These are phyloP conservation scores for Fraxinus sp. DNA, from an alignment of 305 asterid genomes.

Conservation along the genomic window DNA sequence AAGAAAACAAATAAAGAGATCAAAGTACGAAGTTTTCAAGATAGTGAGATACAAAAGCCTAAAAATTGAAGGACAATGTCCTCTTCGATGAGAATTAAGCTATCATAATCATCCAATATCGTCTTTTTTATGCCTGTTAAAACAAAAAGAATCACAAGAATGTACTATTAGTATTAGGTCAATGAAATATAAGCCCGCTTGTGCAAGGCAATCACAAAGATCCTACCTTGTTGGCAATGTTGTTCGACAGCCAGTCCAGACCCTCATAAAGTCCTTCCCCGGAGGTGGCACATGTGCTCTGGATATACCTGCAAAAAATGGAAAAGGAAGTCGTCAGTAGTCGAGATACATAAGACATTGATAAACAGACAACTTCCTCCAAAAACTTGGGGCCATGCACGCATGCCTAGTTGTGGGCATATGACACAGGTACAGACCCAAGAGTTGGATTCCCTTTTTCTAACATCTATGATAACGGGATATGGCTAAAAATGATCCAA, in stretches of 20 bases:
- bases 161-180: neutral
- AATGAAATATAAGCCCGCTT: neutral
- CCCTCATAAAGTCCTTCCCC: slow-evolving; percentile 58
- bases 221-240: slow-evolving; percentile 57
- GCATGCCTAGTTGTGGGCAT: neutral
- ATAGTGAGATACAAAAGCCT: slow-evolving; percentile 16
- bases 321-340: neutral
- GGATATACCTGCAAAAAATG: slow-evolving; percentile 44
- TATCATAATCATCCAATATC: slow-evolving; percentile 30
- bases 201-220: neutral
- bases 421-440: neutral
- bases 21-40: neutral
- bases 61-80: slow-evolving; percentile 24
- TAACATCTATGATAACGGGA: neutral
- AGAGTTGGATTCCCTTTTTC: neutral
- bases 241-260: slow-evolving; percentile 58
- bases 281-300: slow-evolving; percentile 61
- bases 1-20: neutral
- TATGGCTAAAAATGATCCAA: neutral
- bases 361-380: neutral
- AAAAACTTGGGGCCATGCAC: neutral
- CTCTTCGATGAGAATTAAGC: slow-evolving; percentile 33
- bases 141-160: slow-evolving; percentile 1
- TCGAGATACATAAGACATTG: neutral
- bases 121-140: slow-evolving; percentile 37